Base-by-base conservation (phyloP, 306 rosid genomes). In the Malus domestica region DNA sequence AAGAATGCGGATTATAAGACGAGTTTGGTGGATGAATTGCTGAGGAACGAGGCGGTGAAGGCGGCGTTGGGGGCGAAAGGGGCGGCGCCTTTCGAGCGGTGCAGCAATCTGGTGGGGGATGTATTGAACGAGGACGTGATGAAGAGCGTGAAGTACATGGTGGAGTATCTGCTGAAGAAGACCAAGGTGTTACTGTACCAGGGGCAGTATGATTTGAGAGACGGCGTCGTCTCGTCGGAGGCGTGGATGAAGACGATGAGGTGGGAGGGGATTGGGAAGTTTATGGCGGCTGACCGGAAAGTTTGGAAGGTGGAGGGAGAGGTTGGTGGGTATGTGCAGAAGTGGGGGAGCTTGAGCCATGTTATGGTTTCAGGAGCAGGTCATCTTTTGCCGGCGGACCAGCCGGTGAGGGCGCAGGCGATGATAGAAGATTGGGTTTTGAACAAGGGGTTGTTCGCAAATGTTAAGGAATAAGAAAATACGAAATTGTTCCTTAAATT, bases 381-480 rank as follows among this genome's bases (percentile, higher is more conserved):
- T 0, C 96, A 93, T 91, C 88, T 93, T 79, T 75, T 91, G 66
- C 92, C 98, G 14, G 6, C 85, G 4, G 96, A 93, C 11, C 80
- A 88, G 73, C 20, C 93, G 32, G 23, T 88, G 83, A 83, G 79
- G 46, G 84, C 98, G 40, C 97, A 91, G 70, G 87, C 84, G 22
- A 91, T 93, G 98, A 91, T 91, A 9, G 91, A 93, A 76, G 90
- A 82, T 13, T 93, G 97, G 98, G 90, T 93, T 70, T 73, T 91
- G 80, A 87, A 81, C 33, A 83, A 18, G 51, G 91, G 85, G 12
- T 44, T 82, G 44, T 93, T 89, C 85, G 46, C 40, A 54, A 51
- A 38, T 76, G 70, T 3, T 12, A 15, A 64, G 16, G 44, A 68
- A 9, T 42, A 42, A 42, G 1, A 42, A 33, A 35, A 35, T 35